Evolutionary conservation across 495 filamentous ascomycete species (phyloP), one percentile per base, ranked within the genome.

Genomic region (Amorphotheca resinae): DNA sequence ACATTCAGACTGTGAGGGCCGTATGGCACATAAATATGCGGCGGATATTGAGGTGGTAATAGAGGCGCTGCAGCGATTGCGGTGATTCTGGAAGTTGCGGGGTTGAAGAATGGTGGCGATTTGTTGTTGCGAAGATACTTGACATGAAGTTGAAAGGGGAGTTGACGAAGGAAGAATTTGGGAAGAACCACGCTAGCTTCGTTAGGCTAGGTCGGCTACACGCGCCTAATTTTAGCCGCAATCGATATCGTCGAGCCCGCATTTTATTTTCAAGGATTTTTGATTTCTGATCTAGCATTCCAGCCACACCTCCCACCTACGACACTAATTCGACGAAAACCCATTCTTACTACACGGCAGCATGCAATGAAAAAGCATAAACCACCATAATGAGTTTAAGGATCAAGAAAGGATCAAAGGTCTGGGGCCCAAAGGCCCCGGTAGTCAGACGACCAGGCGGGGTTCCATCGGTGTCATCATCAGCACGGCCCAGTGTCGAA

Each of bases 1-100:
- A 35, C 54, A 56, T 56, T 37, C 50, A 53, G 50, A 49, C 20
- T 49, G 50, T 38, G 34, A 33, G 32, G 37, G 38, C 23, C 40
- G 32, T 20, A 9, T 17, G 35, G 43, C 38, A 38, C 33, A 52
- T 39, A 33, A 35, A 32, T 49, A 32, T 18, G 22, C 17, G 8
- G 22, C 0, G 16, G 17, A 2, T 9, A 40, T 33, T 6, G 3
- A 9, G 12, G n/a, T 22, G 23, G 8, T 17, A 25, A 44, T 12
- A 33, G 26, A 46, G 37, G 23, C 26, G 44, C 47, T 41, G 36
- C 38, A 9, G 32, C 21, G 22, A 37, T 37, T 43, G 48, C 41
- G 46, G 52, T 32, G 33, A 21, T 36, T 40, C 26, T 33, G 23
- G 41, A 18, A 11, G 30, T 4, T 9, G 22, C 33, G 37, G 17